Conservation (phyloP, 805 yeast genomes). For the Sugiyamaella mastotermitis region DNA sequence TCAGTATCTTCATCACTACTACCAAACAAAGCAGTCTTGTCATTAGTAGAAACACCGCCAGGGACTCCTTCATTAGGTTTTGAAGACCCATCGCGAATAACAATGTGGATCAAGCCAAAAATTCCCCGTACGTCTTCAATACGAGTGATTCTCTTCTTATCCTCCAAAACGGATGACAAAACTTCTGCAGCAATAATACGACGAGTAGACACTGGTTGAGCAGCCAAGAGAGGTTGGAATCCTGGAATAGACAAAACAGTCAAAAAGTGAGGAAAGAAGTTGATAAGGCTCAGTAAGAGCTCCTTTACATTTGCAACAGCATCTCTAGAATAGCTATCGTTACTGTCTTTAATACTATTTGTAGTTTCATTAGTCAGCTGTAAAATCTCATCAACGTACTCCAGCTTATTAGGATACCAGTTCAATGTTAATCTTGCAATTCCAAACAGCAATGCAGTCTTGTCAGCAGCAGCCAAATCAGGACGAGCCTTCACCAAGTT, state of each 20-base stretch:
- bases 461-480: slow-evolving; percentile 61
- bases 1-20: slow-evolving; percentile 1
- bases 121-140: slow-evolving; percentile 52
- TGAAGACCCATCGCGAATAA: slow-evolving; percentile 38
- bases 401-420: slow-evolving; percentile 58
- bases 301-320: slow-evolving; percentile 25
- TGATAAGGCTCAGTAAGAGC: slow-evolving; percentile 31
- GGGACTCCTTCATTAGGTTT: slow-evolving; percentile 16
- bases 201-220: slow-evolving; percentile 48
- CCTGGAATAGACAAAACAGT: slow-evolving; percentile 36
- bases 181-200: slow-evolving; percentile 56
- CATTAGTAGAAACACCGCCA: slow-evolving; percentile 19
- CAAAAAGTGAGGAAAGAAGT: slow-evolving; percentile 25
- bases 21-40: slow-evolving; percentile 1
- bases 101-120: slow-evolving; percentile 50
- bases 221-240: slow-evolving; percentile 48
- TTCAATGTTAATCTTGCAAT: slow-evolving; percentile 56
- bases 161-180: slow-evolving; percentile 46
- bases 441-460: slow-evolving; percentile 58
- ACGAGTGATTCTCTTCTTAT: slow-evolving; percentile 34
- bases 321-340: slow-evolving; percentile 32
- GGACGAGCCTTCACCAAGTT: slow-evolving; percentile 53
- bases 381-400: slow-evolving; percentile 57
- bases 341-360: no score
- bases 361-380: no score